Evolutionary conservation across 768 basidiomycete genomes (phyloP), one percentile per base, ranked within the genome.

Genomic region (Sarcodon sp.): DNA sequence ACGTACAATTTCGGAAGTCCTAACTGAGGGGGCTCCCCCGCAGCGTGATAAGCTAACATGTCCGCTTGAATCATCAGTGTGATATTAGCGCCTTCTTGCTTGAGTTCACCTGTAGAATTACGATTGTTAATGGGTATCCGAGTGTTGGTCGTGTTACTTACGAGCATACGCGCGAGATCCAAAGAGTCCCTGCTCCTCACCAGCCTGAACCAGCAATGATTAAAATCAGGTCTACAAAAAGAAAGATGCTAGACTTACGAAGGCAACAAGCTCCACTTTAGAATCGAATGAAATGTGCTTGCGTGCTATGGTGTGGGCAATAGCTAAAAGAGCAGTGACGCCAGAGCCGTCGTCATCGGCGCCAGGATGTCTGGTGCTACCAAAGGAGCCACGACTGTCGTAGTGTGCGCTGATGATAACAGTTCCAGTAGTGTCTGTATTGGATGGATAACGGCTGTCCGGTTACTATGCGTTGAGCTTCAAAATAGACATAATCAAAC

Each of bases 371-470:
- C 82, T 73, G 11, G 70, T 71, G 52, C 69, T 77, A 9, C 91
- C 92, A 59, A 90, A 94, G 0, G 85, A 85, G 13, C 91, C 91
- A 35, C 91, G 82, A 41, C 85, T 88, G 59, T 96, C 90, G 58
- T 93, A 96, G 61, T 94, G 92, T 2, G 81, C 87, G 49, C 83
- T 83, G 46, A 94, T 67, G 44, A 96, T 68, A 38, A 91, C 76
- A 1, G 71, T 80, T 27, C 79, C 71, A 34, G 69, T 77, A 2
- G 79, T 79, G 35, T 80, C 67, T 39, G 66, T 67, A n/a, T 67
- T 64, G 6, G 77, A 62, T 2, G 67, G 47, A 55, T 87, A 87
- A 38, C 76, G 71, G 59, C 87, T 85, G 55, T 13, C 49, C 13
- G 33, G 0, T 43, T 33, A 0, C 12, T 38, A 8, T 34, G 27